phyloP scores from a whole-genome alignment of 495 filamentous ascomycete species.

The Halenospora varia region DNA sequence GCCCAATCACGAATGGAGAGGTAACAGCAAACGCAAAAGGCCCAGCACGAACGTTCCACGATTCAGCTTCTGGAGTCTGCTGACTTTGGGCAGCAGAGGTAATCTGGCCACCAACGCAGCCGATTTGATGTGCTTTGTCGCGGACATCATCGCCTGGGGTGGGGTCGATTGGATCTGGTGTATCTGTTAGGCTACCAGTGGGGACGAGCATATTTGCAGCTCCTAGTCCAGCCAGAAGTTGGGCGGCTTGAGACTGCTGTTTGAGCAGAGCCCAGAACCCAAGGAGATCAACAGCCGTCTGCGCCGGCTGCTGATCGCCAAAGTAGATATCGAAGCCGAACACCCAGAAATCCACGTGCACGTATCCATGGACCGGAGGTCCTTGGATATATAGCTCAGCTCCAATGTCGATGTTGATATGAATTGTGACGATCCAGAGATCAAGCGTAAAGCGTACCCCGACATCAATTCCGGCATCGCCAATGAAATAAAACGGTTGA shows the following conservation, averaged over 20 bases:
- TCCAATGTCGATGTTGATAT: slow-evolving; percentile 24
- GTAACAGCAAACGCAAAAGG: neutral
- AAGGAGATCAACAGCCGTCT: too few species aligned
- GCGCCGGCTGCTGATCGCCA: too few species aligned
- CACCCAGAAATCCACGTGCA: slow-evolving; percentile 35
- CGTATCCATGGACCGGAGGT: slow-evolving; percentile 26
- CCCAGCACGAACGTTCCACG: neutral
- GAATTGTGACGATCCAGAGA: slow-evolving; percentile 17
- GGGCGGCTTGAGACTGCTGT: too few species aligned
- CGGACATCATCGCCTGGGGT: neutral
- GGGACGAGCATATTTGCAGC: too few species aligned
- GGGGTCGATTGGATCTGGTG: too few species aligned
- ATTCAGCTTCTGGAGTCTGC: neutral
- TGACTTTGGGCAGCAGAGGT: neutral
- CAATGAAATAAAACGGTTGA: slow-evolving; percentile 42
- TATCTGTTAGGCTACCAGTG: too few species aligned
- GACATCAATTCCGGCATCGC: slow-evolving; percentile 28
- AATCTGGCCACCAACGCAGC: neutral
- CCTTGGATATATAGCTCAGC: slow-evolving; percentile 27
- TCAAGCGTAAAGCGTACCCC: slow-evolving; percentile 30
- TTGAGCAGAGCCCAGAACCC: too few species aligned
- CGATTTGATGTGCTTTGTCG: neutral
- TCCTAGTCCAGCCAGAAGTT: too few species aligned
- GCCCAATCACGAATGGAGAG: neutral
- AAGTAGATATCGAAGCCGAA: slow-evolving; percentile 33